Evolutionary conservation across 805 yeast species (phyloP), one percentile per base, ranked within the genome.

Genomic region (Yamadazyma nakazawae): DNA sequence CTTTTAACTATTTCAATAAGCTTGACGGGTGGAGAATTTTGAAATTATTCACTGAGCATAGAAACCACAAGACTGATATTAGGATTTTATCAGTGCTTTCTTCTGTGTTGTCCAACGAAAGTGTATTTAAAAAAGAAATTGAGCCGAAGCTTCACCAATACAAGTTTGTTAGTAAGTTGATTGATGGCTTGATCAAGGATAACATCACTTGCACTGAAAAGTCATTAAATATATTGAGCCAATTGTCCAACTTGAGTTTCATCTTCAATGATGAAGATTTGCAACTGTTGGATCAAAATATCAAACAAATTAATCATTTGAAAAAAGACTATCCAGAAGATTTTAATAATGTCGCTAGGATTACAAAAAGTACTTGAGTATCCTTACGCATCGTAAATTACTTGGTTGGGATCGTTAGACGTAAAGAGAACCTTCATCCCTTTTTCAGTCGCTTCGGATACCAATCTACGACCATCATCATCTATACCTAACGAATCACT

Each of bases 21-120:
- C 54, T 63, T 4, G 62, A 77, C 14, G 97, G 97, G 8, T 85
- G 95, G 85, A 67, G 69, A 4, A 55, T 78, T 1, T 40, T 47
- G 24, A 18, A 24, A 11, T 34, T 39, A 17, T 44, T 44, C n/a
- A 37, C 54, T 56, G 32, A 28, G n/a, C 43, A 62, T 58, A 46
- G 47, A 56, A 18, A 60, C 34, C 69, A 71, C 32, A 82, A 76
- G 55, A 52, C 75, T 32, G 73, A 74, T 48, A 62, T 83, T 47
- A 75, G 89, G 61, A 61, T 75, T 0, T 67, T 84, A 35, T 81
- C 87, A 10, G 57, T 83, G 42, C 53, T 83, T 2, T 74, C 82
- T n/a, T 79, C 90, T 1, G 63, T 83, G 13, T 60, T 85, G 31
- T 76, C 86, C 9, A 75, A 81, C 2, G 81, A 46, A 12, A 31